Evolutionary conservation across 371 early-diverging fungal species (phyloP).

Genomic region (Mucor mucedo): DNA sequence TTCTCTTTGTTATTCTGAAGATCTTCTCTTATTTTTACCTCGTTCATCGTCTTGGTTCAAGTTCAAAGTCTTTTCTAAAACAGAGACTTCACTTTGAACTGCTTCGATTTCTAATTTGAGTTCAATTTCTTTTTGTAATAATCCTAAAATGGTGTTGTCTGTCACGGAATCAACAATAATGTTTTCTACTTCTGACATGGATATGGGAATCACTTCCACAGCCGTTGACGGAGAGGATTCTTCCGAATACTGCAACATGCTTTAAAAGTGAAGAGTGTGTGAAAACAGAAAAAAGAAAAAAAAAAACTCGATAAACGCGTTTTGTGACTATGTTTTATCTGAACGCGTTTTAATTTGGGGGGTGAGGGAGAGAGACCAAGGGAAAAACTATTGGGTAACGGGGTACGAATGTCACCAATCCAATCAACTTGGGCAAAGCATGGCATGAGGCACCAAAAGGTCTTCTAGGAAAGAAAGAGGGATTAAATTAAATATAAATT

Average conservation of each 20-base stretch:
- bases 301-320: neutral
- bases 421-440: constrained; percentile 5
- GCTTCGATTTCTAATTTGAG: constrained; percentile 61
- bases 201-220: neutral
- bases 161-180: constrained; percentile 31
- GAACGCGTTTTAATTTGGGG: too few relatives aligned
- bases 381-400: neutral
- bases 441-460: constrained; percentile 8
- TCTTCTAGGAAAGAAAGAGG: constrained; percentile 9
- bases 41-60: constrained; percentile 37
- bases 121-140: constrained; percentile 59
- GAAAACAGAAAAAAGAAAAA: constrained; percentile 13
- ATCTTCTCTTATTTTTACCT: constrained; percentile 16
- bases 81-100: constrained; percentile 61
- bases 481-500: constrained; percentile 12
- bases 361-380: too few relatives aligned
- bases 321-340: neutral
- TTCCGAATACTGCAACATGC: constrained; percentile 28
- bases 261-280: neutral
- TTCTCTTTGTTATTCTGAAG: neutral
- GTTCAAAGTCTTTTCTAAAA: constrained; percentile 56
- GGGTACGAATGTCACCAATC: neutral
- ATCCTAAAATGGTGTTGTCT: constrained; percentile 35
- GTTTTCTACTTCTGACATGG: constrained; percentile 30
- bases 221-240: constrained; percentile 29